Conservation (phyloP, 2,329 filamentous ascomycete genomes). For the Trichoderma sp. region DNA sequence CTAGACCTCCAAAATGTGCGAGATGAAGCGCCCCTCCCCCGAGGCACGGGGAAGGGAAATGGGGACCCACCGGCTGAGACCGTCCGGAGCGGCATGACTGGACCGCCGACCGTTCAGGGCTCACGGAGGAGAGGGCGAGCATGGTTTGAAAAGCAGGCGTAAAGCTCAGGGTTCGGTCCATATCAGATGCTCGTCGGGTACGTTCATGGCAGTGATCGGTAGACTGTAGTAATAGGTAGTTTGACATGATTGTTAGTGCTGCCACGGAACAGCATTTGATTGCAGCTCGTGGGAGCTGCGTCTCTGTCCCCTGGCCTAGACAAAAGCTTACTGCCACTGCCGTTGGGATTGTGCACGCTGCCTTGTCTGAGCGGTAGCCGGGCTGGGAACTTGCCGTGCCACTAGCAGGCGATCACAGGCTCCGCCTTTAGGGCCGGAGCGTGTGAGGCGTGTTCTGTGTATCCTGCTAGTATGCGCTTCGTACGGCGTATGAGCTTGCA, state of each 20-base stretch:
- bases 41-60: slow-evolving; percentile 10
- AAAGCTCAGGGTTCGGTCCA: neutral
- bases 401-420: slow-evolving; percentile 23
- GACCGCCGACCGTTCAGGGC: neutral
- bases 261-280: neutral
- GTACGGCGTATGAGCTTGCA: neutral
- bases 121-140: neutral
- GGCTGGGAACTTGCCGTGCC: slow-evolving; percentile 12
- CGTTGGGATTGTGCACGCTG: neutral
- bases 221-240: neutral
- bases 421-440: slow-evolving; percentile 24
- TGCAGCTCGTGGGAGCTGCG: neutral
- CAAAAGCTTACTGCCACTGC: neutral
- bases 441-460: slow-evolving; percentile 9
- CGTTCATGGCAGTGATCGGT: neutral
- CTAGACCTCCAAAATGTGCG: slow-evolving; percentile 8
- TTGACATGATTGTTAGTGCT: neutral
- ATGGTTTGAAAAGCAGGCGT: neutral
- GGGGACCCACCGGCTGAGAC: slow-evolving; percentile 12
- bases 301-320: neutral
- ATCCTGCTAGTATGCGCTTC: neutral
- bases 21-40: slow-evolving; percentile 19
- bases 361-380: neutral
- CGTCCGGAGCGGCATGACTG: slow-evolving; percentile 23
- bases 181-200: neutral